phyloP scores from a whole-genome alignment of 768 basidiomycete species.

The Fomitopsis pulvina region DNA sequence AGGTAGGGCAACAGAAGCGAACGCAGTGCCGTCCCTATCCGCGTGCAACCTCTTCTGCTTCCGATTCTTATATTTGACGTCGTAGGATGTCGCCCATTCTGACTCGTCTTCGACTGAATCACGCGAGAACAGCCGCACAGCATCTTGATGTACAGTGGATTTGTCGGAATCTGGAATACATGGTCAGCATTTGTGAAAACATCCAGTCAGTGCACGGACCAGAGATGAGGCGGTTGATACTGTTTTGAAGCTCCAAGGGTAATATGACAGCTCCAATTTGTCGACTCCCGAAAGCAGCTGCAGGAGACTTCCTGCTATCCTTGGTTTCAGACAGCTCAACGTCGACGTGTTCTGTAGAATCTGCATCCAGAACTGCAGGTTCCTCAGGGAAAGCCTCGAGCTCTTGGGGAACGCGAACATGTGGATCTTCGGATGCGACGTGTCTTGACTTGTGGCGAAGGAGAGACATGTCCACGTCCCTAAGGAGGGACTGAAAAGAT shows the following conservation, averaged over 20 bases:
- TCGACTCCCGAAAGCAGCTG: conserved; percentile 74
- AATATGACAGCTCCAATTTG: conserved; percentile 65
- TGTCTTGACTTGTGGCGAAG: conserved; percentile 22
- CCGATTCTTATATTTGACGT: conserved; percentile 53
- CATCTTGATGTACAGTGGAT: conserved; percentile 58
- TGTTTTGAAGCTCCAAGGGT: conserved; percentile 61
- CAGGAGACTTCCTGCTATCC: conserved; percentile 64
- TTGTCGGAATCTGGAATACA: conserved; percentile 54
- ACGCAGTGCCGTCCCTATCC: conserved; percentile 74
- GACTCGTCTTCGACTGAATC: conserved; percentile 18
- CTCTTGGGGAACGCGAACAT: conserved; percentile 34
- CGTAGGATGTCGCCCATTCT: conserved; percentile 52
- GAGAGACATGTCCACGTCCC: conserved; percentile 65
- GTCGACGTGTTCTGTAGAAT: conserved; percentile 23
- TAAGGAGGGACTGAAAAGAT: conserved; percentile 51
- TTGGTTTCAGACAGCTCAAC: conserved; percentile 25
- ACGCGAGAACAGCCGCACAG: conserved; percentile 59
- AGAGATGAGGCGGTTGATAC: conserved; percentile 62
- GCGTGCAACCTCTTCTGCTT: conserved; percentile 52
- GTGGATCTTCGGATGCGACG: background rate
- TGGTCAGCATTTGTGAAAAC: background rate
- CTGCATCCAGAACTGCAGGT: background rate
- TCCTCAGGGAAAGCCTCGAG: conserved; percentile 44
- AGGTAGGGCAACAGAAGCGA: conserved; percentile 80
- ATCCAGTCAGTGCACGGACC: conserved; percentile 32